These are phyloP conservation scores for Jimgerdemannia lactiflua DNA, from an alignment of 192 early-diverging fungal species.

Conservation along the genomic window DNA sequence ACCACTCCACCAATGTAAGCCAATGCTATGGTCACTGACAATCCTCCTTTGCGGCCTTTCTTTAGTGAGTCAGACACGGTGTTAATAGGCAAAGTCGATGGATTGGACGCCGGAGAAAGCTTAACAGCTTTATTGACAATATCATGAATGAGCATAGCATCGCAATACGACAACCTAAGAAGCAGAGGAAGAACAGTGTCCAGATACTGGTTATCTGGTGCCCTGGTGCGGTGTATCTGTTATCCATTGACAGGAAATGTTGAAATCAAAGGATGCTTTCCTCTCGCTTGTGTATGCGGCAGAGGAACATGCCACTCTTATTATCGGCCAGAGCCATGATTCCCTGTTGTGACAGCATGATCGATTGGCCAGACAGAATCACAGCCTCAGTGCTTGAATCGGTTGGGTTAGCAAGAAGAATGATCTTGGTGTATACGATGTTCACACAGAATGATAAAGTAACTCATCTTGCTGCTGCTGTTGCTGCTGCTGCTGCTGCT, in stretches of 20 bases:
- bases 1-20: not conserved
- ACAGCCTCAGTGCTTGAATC: conserved; percentile 79
- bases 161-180: conserved; percentile 83
- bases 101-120: conserved; percentile 30
- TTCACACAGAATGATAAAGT: conserved; percentile 74
- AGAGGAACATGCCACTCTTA: conserved; percentile 88
- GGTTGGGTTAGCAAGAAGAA: conserved; percentile 77
- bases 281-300: conserved; percentile 79
- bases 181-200: conserved; percentile 72
- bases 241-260: conserved; percentile 79
- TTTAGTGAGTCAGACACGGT: not conserved
- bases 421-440: conserved; percentile 77
- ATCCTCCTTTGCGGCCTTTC: not conserved
- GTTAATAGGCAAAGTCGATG: not conserved
- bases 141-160: conserved; percentile 76
- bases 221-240: conserved; percentile 55
- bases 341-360: conserved; percentile 78
- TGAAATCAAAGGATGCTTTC: conserved; percentile 77
- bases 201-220: conserved; percentile 62
- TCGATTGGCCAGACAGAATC: conserved; percentile 74
- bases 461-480: conserved; percentile 6
- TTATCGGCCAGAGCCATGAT: conserved; percentile 72
- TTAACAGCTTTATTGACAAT: conserved; percentile 73
- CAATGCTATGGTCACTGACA: not conserved
- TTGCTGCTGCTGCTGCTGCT: conserved; percentile 1